Evolutionary conservation across 2,329 filamentous ascomycete species (phyloP).

Genomic region (Pyrenochaeta sp.): DNA sequence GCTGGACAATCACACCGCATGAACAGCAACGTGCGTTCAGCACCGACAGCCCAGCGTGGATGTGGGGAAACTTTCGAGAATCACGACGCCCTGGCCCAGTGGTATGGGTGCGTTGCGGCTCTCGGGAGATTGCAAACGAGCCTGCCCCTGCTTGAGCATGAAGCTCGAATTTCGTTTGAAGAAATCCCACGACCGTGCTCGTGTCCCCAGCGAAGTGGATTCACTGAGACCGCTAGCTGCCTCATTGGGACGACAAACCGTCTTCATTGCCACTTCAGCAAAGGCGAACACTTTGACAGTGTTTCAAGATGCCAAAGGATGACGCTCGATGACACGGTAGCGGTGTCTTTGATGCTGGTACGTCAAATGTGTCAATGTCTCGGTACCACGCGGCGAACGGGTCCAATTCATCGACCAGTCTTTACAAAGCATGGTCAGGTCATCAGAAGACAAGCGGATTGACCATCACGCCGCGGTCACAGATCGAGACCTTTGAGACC

Average conservation of each 20-base stretch:
- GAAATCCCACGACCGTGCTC: constrained; percentile 31
- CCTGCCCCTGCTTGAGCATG: constrained; percentile 37
- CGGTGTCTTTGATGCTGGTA: constrained; percentile 18
- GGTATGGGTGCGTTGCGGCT: constrained; percentile 34
- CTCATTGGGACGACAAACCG: constrained; percentile 31
- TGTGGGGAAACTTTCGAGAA: constrained; percentile 44
- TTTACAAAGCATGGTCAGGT: constrained; percentile 9
- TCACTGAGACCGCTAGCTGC: constrained; percentile 34
- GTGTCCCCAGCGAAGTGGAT: constrained; percentile 29
- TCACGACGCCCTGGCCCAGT: constrained; percentile 41
- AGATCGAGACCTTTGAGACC: constrained; percentile 15
- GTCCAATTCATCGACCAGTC: constrained; percentile 10
- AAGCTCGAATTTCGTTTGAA: constrained; percentile 40
- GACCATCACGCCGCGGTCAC: constrained; percentile 21
- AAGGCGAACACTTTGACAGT: constrained; percentile 31
- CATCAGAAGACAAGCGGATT: constrained; percentile 8
- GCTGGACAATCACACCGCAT: constrained; percentile 30
- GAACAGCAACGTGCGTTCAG: constrained; percentile 24
- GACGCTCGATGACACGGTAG: constrained; percentile 13
- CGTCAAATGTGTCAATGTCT: constrained; percentile 24
- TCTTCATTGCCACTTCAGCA: constrained; percentile 27
- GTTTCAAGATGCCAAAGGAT: constrained; percentile 32
- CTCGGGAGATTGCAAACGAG: constrained; percentile 37
- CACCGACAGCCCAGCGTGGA: constrained; percentile 29
- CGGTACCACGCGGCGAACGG: constrained; percentile 14